These are phyloP conservation scores for Strombidium stylifer DNA, from an alignment of 73 alveolate species.

Conservation along the genomic window DNA sequence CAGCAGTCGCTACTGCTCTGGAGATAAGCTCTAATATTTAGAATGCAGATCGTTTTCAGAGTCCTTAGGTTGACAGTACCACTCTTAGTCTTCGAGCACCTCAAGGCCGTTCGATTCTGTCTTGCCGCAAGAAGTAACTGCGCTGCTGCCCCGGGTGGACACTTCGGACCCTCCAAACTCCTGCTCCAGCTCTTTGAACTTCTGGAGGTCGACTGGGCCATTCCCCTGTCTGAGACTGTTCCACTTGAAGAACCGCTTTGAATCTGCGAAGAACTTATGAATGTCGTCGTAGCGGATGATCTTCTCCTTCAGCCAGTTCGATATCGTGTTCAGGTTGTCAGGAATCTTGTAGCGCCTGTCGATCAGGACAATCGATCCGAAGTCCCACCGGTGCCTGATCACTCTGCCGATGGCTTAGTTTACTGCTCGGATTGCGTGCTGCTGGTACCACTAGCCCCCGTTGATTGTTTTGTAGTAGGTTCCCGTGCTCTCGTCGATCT, in stretches of 20 bases:
- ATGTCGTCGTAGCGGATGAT: slow-evolving; percentile 29
- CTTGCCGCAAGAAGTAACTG: too few species aligned
- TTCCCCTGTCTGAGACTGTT: too few species aligned
- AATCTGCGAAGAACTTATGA: not conserved
- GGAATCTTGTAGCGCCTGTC: slow-evolving; percentile 71
- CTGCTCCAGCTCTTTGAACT: too few species aligned
- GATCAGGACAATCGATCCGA: slow-evolving; percentile 76
- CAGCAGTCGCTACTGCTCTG: too few species aligned
- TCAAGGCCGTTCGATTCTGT: too few species aligned
- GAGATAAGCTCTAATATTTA: too few species aligned
- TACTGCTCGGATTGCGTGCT: slow-evolving; percentile 82
- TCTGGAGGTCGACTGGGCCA: too few species aligned
- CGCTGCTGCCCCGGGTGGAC: too few species aligned
- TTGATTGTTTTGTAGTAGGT: slow-evolving; percentile 46
- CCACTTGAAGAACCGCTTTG: not conserved
- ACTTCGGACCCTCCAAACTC: too few species aligned
- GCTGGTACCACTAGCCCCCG: slow-evolving; percentile 89
- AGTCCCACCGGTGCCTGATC: slow-evolving; percentile 89
- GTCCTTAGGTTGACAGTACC: too few species aligned
- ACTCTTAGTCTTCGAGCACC: too few species aligned
- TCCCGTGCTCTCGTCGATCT: slow-evolving; percentile 51
- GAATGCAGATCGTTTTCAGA: too few species aligned
- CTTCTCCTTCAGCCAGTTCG: slow-evolving; percentile 65
- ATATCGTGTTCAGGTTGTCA: slow-evolving; percentile 39
- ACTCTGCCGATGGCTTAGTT: slow-evolving; percentile 98